Evolutionary conservation across 495 filamentous ascomycete genomes (phyloP).

Genomic region (Xylaria telfairii): DNA sequence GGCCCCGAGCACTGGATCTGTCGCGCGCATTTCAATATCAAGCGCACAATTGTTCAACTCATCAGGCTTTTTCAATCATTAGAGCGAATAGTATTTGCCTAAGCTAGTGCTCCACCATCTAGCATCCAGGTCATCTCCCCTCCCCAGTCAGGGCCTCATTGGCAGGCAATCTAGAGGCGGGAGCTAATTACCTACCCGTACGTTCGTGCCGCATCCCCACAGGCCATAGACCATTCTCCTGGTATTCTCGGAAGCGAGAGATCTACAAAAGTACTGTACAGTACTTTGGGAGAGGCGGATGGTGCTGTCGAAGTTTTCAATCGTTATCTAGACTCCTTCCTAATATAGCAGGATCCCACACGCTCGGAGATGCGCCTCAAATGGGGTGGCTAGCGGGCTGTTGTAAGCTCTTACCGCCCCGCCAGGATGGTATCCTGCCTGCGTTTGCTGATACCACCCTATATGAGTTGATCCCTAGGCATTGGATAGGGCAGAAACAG

Average conservation of each 20-base stretch:
- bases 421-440: not conserved
- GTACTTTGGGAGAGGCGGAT: not conserved
- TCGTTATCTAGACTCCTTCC: not conserved
- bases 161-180: not conserved
- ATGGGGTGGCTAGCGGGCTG: not conserved
- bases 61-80: not conserved
- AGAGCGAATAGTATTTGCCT: not conserved
- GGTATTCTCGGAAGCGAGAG: not conserved
- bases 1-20: too few species aligned
- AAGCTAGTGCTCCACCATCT: not conserved
- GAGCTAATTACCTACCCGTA: not conserved
- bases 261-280: not conserved
- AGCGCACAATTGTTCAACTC: not conserved
- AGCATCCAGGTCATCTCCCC: not conserved
- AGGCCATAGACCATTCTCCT: not conserved
- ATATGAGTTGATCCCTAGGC: not conserved
- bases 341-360: not conserved
- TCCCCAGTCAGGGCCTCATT: not conserved
- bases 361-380: not conserved
- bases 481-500: not conserved
- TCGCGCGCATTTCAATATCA: too few species aligned
- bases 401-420: conserved; percentile 6
- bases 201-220: not conserved
- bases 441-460: not conserved
- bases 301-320: not conserved